Evolutionary conservation across 2,329 filamentous ascomycete genomes (phyloP).

Genomic region (Colletotrichum agaves): DNA sequence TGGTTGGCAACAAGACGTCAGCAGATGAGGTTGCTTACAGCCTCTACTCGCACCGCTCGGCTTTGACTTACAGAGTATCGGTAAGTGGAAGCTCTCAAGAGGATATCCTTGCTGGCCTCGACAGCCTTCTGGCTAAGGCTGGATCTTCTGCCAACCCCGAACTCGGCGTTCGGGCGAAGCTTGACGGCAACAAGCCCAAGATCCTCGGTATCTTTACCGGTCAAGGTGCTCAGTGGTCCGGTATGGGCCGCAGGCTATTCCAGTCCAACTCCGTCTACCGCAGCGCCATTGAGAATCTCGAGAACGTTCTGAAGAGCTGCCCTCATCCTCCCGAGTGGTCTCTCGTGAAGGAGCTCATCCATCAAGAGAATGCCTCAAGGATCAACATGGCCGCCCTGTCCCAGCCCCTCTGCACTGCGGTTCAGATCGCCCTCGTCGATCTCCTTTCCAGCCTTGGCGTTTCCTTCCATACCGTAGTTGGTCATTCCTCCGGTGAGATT

Average conservation of each 20-base stretch:
- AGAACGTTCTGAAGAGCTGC: conserved; percentile 24
- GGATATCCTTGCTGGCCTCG: conserved; percentile 8
- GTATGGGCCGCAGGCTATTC: conserved; percentile 46
- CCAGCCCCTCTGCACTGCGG: conserved; percentile 39
- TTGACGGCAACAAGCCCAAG: conserved; percentile 29
- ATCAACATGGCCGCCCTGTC: conserved; percentile 40
- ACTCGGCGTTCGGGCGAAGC: conserved; percentile 31
- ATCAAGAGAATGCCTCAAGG: conserved; percentile 26
- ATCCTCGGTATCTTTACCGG: conserved; percentile 48
- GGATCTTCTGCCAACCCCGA: conserved; percentile 24
- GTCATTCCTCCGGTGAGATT: conserved; percentile 44
- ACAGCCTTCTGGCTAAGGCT: conserved; percentile 26
- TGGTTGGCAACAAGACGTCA: conserved; percentile 4
- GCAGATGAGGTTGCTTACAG: conserved; percentile 30
- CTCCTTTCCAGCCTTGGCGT: conserved; percentile 34
- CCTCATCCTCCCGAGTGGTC: conserved; percentile 18
- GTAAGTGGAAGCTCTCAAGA: conserved; percentile 23
- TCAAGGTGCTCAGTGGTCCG: conserved; percentile 48
- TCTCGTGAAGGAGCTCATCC: conserved; percentile 39
- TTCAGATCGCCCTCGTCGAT: conserved; percentile 41
- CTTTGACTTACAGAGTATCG: conserved; percentile 27
- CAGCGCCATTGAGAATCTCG: conserved; percentile 37
- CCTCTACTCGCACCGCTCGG: conserved; percentile 24
- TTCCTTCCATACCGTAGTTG: conserved; percentile 38
- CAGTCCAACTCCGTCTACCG: conserved; percentile 26